Conservation (phyloP, 148 eudicot genomes). For the Rhododendron vialii region DNA sequence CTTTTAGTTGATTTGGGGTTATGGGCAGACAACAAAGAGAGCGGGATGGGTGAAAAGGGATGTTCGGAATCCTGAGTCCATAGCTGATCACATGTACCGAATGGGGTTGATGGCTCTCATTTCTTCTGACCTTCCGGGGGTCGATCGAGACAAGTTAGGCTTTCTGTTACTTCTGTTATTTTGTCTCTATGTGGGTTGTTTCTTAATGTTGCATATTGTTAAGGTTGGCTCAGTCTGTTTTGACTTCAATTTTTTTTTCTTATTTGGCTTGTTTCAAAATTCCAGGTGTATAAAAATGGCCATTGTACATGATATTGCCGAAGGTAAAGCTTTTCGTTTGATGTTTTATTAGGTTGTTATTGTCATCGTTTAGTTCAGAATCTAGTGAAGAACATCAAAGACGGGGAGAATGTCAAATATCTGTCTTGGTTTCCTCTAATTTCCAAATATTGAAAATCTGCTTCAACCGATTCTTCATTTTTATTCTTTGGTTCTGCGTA, state of each 20-base stretch:
- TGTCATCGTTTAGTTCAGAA: neutral
- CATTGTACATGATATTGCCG: conserved; percentile 94
- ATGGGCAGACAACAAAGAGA: conserved; percentile 75
- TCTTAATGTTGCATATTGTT: neutral
- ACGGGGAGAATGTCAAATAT: no score
- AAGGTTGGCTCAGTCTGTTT: neutral
- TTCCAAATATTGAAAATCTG: neutral
- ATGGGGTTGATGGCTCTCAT: conserved; percentile 96
- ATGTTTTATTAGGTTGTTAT: neutral
- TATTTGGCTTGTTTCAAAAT: neutral
- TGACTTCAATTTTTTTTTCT: neutral
- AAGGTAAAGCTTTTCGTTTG: conserved; percentile 43
- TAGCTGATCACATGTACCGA: conserved; percentile 94
- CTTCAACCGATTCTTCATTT: neutral
- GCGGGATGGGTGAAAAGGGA: conserved; percentile 79
- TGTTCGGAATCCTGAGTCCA: conserved; percentile 74
- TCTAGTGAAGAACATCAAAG: neutral
- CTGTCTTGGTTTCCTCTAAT: neutral
- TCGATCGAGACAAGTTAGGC: conserved; percentile 82
- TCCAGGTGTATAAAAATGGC: conserved; percentile 95
- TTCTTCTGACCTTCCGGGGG: conserved; percentile 70
- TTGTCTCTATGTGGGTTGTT: neutral
- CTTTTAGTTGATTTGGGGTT: neutral
- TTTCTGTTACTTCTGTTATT: neutral
- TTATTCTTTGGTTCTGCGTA: neutral